These are phyloP conservation scores for Candida neerlandica DNA, from an alignment of 1,139 yeast genomes.

Conservation along the genomic window DNA sequence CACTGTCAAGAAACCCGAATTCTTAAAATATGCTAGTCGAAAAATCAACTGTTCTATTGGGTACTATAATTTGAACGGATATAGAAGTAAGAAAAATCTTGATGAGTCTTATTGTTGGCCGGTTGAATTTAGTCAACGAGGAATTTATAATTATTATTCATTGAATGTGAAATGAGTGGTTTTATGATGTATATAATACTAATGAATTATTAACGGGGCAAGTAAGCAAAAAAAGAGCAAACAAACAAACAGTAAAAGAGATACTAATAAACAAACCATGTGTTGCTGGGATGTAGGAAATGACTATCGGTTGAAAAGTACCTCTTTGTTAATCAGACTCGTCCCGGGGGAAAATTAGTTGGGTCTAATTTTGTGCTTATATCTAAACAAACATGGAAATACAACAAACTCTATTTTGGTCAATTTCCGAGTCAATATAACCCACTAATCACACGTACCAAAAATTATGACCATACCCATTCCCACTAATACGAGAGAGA, in stretches of 20 bases:
- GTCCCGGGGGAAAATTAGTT: too few species aligned
- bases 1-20: conserved; percentile 57
- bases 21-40: conserved; percentile 63
- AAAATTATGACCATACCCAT: too few species aligned
- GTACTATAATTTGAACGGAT: conserved; percentile 42
- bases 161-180: conserved; percentile 37
- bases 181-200: not conserved
- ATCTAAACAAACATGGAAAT: too few species aligned
- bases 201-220: not conserved
- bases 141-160: conserved; percentile 73
- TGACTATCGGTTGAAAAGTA: too few species aligned
- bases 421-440: too few species aligned
- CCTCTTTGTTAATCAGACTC: too few species aligned
- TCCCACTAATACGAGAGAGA: too few species aligned
- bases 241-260: not conserved
- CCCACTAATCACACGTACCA: too few species aligned
- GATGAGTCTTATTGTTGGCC: conserved; percentile 61
- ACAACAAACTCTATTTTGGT: too few species aligned
- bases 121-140: conserved; percentile 63
- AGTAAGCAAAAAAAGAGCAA: too few species aligned
- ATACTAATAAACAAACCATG: not conserved
- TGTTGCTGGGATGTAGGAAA: too few species aligned
- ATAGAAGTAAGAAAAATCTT: conserved; percentile 32
- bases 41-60: conserved; percentile 64
- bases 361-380: too few species aligned